These are phyloP conservation scores for Heliamphora exappendiculata DNA, from an alignment of 148 eudicot species.

Conservation along the genomic window DNA sequence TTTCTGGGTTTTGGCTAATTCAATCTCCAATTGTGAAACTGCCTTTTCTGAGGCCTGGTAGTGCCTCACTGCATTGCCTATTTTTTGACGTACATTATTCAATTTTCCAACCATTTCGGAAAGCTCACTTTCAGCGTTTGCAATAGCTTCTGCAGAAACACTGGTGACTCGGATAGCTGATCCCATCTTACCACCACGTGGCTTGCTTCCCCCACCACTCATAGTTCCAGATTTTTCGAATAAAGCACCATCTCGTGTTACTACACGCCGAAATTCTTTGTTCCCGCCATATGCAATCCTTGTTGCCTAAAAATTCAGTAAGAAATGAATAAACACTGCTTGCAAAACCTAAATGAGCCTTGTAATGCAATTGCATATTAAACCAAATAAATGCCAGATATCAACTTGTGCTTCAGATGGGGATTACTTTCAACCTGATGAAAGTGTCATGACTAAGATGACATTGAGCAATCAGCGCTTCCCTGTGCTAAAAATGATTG, in stretches of 20 bases:
- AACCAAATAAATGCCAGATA: neutral
- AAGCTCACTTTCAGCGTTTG: slow-evolving; percentile 69
- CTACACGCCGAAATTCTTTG: slow-evolving; percentile 73
- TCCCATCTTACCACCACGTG: slow-evolving; percentile 98
- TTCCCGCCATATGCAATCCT: slow-evolving; percentile 79
- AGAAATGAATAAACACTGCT: neutral
- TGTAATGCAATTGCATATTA: neutral
- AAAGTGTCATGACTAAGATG: neutral
- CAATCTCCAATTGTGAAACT: slow-evolving; percentile 64
- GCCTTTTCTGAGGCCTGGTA: slow-evolving; percentile 61
- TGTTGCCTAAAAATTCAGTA: slow-evolving; percentile 51
- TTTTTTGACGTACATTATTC: slow-evolving; percentile 37
- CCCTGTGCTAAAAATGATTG: neutral
- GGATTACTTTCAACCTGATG: neutral
- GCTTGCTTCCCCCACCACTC: slow-evolving; percentile 93
- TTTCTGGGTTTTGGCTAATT: slow-evolving; percentile 70
- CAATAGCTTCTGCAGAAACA: slow-evolving; percentile 76
- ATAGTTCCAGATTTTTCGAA: slow-evolving; percentile 95
- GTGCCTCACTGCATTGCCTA: slow-evolving; percentile 51
- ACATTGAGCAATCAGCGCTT: neutral
- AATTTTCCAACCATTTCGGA: slow-evolving; percentile 44
- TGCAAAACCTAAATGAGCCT: neutral
- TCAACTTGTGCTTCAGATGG: neutral
- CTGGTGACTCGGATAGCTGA: slow-evolving; percentile 74
- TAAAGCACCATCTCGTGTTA: slow-evolving; percentile 83